Evolutionary conservation across 306 rosid species (phyloP).

Genomic region (Vicia villosa): DNA sequence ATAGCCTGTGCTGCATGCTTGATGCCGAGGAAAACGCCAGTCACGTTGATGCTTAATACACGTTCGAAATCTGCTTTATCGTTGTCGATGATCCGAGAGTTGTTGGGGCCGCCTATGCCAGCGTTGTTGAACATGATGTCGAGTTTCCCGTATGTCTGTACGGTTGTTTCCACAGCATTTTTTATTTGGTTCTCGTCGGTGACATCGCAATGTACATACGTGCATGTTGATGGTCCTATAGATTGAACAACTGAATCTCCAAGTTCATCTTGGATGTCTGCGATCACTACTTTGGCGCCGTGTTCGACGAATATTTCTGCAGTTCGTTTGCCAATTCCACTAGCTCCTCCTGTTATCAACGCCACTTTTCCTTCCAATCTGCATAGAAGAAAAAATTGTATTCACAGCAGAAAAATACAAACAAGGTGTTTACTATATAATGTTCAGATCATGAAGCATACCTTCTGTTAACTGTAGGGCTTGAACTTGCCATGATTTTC

Average conservation of each 20-base stretch:
- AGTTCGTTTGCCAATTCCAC: conserved; percentile 74
- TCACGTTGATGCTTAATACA: conserved; percentile 56
- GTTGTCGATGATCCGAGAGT: conserved; percentile 57
- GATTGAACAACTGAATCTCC: conserved; percentile 45
- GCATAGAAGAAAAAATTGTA: background rate
- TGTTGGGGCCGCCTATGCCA: conserved; percentile 53
- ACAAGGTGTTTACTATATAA: background rate
- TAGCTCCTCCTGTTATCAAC: conserved; percentile 83
- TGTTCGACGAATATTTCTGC: conserved; percentile 61
- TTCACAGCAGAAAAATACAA: background rate
- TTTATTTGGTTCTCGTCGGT: conserved; percentile 66
- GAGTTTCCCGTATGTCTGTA: conserved; percentile 52
- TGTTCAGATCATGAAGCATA: conserved; percentile 3
- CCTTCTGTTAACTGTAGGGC: conserved; percentile 48
- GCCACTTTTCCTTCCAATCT: conserved; percentile 89
- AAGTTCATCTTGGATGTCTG: conserved; percentile 76
- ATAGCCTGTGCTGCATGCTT: conserved; percentile 75
- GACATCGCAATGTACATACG: conserved; percentile 68
- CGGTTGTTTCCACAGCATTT: conserved; percentile 47
- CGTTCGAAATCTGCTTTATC: conserved; percentile 70
- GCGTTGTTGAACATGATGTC: conserved; percentile 93
- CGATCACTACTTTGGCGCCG: conserved; percentile 67
- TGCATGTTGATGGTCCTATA: conserved; percentile 46
- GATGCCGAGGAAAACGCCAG: conserved; percentile 74
- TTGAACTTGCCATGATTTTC: conserved; percentile 43